A percentile compares a stretch with the other conserved stretches of the same genome.
phyloP scores from a whole-genome alignment of 2,329 filamentous ascomycete species.

The Coniella vitis region DNA sequence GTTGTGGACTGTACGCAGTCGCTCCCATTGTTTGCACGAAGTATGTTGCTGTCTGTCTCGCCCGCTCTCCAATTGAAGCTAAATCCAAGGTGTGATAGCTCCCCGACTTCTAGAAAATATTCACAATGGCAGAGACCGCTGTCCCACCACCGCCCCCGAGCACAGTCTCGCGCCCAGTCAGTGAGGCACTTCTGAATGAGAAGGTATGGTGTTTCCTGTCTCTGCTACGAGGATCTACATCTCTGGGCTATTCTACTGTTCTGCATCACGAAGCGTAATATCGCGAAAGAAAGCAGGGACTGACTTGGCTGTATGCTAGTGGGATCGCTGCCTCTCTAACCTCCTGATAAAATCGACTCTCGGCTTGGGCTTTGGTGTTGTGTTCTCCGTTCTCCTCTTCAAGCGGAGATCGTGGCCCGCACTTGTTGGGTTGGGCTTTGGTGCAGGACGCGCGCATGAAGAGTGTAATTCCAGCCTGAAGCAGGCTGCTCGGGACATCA shows the following conservation, averaged over 20 bases:
- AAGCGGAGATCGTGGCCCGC: constrained; percentile 97
- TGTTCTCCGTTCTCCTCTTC: constrained; percentile 97
- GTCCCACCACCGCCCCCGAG: constrained; percentile 52
- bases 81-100: constrained; percentile 6
- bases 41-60: neutral
- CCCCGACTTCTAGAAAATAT: constrained; percentile 3
- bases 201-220: constrained; percentile 59
- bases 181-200: constrained; percentile 96
- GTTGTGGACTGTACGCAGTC: constrained; percentile 13
- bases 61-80: constrained; percentile 18
- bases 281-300: neutral
- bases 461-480: constrained; percentile 85
- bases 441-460: constrained; percentile 93
- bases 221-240: too few species aligned
- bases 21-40: constrained; percentile 14
- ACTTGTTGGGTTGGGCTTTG: constrained; percentile 90
- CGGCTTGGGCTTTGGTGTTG: constrained; percentile 92
- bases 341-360: constrained; percentile 94
- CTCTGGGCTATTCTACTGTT: too few species aligned
- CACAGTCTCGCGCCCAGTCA: constrained; percentile 76
- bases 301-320: constrained; percentile 47
- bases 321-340: constrained; percentile 97
- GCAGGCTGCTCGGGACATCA: constrained; percentile 52
- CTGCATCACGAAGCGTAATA: neutral
- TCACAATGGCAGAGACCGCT: constrained; percentile 48